phyloP scores from a whole-genome alignment of 2,329 filamentous ascomycete genomes.

The Drechslerella dactyloides region DNA sequence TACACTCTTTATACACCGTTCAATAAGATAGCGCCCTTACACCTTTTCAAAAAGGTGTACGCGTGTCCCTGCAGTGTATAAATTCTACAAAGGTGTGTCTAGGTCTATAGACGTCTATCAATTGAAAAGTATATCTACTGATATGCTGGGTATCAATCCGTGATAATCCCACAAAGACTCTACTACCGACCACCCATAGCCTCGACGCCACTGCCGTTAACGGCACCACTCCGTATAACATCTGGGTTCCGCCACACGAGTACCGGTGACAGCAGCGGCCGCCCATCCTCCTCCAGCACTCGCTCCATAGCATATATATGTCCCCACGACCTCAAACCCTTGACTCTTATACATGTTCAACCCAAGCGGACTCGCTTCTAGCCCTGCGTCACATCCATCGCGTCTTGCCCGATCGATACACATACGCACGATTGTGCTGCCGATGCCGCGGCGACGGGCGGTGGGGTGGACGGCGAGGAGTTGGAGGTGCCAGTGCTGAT shows the following conservation, averaged over 20 bases:
- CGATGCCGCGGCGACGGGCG: slow-evolving; percentile 37
- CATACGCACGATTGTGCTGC: slow-evolving; percentile 21
- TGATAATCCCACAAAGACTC: no score
- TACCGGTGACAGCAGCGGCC: slow-evolving; percentile 27
- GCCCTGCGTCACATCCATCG: slow-evolving; percentile 41
- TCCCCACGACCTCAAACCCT: slow-evolving; percentile 35
- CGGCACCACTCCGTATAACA: no score
- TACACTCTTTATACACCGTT: no score
- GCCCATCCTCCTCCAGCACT: slow-evolving; percentile 17
- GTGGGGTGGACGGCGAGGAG: slow-evolving; percentile 29
- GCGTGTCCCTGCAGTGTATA: no score
- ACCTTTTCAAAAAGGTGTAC: no score
- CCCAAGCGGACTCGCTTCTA: slow-evolving; percentile 44
- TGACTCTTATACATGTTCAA: slow-evolving; percentile 25
- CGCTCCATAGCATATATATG: slow-evolving; percentile 21
- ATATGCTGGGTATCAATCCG: no score
- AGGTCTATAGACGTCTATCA: no score
- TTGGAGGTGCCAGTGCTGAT: slow-evolving; percentile 41
- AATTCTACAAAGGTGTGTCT: no score
- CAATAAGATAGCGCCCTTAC: no score
- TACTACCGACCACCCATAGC: no score
- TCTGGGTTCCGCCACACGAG: slow-evolving; percentile 41
- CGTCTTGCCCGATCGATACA: slow-evolving; percentile 33
- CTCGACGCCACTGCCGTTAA: no score
- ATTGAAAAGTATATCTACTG: no score